A percentile compares a stretch with the other conserved stretches of the same genome.
Conservation (phyloP, 2,329 filamentous ascomycete species). For the Trichoderma oligosporum region DNA sequence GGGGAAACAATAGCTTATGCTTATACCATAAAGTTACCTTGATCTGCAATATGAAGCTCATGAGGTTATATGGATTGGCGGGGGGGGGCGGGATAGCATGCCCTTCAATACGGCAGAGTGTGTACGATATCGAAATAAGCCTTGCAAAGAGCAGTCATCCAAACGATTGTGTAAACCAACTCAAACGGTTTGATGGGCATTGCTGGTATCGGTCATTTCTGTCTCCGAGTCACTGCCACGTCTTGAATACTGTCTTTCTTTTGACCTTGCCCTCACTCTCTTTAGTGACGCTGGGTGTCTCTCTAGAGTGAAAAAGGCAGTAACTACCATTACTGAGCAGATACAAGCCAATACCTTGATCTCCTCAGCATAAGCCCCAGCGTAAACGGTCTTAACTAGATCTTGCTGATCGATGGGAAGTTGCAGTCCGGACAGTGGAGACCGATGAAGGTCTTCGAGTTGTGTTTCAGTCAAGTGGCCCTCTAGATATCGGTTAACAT, state of each 20-base stretch:
- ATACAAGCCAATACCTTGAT: constrained; percentile 45
- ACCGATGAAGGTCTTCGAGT: constrained; percentile 43
- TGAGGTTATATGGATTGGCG: neutral
- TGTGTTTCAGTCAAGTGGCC: constrained; percentile 35
- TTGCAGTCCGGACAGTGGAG: constrained; percentile 38
- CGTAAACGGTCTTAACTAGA: constrained; percentile 41
- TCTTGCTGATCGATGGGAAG: constrained; percentile 34
- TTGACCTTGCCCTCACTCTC: constrained; percentile 29
- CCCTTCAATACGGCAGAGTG: no score
- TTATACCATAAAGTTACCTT: constrained; percentile 3
- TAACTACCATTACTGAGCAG: constrained; percentile 41
- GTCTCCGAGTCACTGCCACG: constrained; percentile 38
- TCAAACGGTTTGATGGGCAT: constrained; percentile 24
- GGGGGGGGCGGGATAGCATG: neutral
- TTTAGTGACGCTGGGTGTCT: constrained; percentile 37
- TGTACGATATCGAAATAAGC: neutral
- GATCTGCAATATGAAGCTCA: neutral
- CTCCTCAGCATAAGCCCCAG: constrained; percentile 44
- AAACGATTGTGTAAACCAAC: neutral
- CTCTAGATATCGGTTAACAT: constrained; percentile 38
- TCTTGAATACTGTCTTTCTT: constrained; percentile 30
- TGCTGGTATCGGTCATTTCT: constrained; percentile 34
- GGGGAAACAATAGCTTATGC: neutral
- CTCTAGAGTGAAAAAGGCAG: constrained; percentile 45
- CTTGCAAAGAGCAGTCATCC: neutral